Percentiles rank a stretch among this genome's conserved stretches.
These are phyloP conservation scores for Salix dunnii DNA, from an alignment of 345 rosid genomes.

Conservation along the genomic window DNA sequence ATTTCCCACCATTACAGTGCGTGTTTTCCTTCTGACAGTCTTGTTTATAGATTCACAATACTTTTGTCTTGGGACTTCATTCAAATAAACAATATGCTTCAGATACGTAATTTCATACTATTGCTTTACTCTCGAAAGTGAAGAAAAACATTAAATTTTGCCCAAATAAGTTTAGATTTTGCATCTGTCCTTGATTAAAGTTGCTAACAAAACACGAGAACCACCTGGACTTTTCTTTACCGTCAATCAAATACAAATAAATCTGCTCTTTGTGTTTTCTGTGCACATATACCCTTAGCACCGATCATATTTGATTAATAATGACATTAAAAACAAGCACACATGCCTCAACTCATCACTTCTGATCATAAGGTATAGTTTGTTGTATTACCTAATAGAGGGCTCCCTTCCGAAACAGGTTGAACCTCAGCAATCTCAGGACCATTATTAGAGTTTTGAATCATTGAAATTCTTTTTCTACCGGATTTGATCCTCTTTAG, in stretches of 20 bases:
- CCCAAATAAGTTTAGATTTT: background rate
- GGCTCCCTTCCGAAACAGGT: constrained; percentile 84
- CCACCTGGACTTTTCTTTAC: background rate
- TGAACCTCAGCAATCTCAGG: constrained; percentile 68
- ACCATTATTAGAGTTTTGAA: constrained; percentile 60
- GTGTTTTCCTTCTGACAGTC: constrained; percentile 84
- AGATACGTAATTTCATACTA: background rate
- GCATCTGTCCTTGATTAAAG: no score
- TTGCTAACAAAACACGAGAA: no score
- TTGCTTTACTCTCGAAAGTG: background rate
- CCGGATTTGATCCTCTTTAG: constrained; percentile 46
- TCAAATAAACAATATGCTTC: constrained; percentile 13
- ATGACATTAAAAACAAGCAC: background rate
- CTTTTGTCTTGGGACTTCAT: constrained; percentile 85
- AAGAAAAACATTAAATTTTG: background rate
- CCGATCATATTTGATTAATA: background rate
- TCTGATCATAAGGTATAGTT: background rate
- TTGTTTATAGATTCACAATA: constrained; percentile 85
- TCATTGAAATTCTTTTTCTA: constrained; percentile 44
- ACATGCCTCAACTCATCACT: background rate
- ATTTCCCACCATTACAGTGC: constrained; percentile 93
- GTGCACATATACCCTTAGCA: background rate
- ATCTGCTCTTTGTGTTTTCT: background rate
- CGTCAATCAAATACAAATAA: background rate
- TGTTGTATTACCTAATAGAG: constrained; percentile 64